Percentiles rank a stretch among this genome's conserved stretches.
phyloP scores from a whole-genome alignment of 2,329 filamentous ascomycete species.

The Bisporella sp. region DNA sequence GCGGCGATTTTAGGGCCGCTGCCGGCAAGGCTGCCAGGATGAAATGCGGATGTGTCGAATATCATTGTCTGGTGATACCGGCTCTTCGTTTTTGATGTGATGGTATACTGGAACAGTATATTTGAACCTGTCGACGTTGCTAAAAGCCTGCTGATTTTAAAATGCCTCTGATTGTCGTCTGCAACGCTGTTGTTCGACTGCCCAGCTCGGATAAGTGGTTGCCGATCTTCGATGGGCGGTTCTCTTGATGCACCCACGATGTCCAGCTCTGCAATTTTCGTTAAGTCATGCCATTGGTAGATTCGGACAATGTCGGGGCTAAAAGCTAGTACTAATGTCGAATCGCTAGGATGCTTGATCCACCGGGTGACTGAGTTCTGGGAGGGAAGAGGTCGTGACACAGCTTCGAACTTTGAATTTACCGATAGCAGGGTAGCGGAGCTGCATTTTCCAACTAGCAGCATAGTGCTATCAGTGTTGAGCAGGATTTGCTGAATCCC shows the following conservation, averaged over 20 bases:
- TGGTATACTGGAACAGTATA: too few species aligned
- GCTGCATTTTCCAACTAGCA: background rate
- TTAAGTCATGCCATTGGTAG: conserved; percentile 1
- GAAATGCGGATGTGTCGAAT: background rate
- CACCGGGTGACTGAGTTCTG: background rate
- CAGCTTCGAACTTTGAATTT: background rate
- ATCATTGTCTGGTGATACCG: background rate
- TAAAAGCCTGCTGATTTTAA: background rate
- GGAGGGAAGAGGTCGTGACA: background rate
- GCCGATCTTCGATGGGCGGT: background rate
- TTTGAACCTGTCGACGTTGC: background rate
- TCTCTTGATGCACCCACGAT: background rate
- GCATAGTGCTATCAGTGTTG: background rate
- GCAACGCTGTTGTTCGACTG: background rate
- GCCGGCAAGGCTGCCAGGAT: background rate
- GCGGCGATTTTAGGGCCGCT: background rate
- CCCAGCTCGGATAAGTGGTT: background rate
- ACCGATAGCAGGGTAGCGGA: background rate
- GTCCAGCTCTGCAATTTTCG: background rate
- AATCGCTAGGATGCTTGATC: conserved; percentile 3
- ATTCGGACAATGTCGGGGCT: background rate
- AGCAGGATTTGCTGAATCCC: conserved; percentile 2
- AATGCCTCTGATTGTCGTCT: background rate
- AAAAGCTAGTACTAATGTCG: conserved; percentile 1
- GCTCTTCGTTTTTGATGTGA: background rate